phyloP scores from a whole-genome alignment of 2,329 filamentous ascomycete genomes.

The Eutypa lata region DNA sequence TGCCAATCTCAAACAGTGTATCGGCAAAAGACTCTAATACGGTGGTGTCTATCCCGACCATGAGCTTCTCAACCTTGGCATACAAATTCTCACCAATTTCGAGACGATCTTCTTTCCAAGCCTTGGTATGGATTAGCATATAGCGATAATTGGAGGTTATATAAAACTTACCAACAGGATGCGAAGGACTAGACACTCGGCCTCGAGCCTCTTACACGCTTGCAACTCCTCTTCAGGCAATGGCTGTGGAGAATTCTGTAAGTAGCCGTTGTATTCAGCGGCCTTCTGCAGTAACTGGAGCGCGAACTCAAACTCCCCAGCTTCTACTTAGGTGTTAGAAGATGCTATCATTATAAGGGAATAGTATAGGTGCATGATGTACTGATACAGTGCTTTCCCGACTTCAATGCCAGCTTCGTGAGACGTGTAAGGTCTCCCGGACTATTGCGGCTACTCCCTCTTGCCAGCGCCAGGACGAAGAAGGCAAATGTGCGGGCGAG shows the following conservation, averaged over 20 bases:
- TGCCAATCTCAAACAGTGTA: slow-evolving; percentile 70
- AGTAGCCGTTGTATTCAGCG: slow-evolving; percentile 49
- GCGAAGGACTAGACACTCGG: slow-evolving; percentile 65
- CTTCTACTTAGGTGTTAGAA: slow-evolving; percentile 34
- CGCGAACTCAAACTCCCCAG: slow-evolving; percentile 54
- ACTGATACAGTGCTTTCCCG: slow-evolving; percentile 58
- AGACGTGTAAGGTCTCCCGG: slow-evolving; percentile 50
- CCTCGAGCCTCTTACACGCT: slow-evolving; percentile 39
- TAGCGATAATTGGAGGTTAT: slow-evolving; percentile 9
- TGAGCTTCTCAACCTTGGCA: slow-evolving; percentile 48
- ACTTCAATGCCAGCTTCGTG: slow-evolving; percentile 65
- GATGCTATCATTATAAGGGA: slow-evolving; percentile 11
- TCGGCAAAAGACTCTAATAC: slow-evolving; percentile 63
- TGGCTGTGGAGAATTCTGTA: slow-evolving; percentile 29
- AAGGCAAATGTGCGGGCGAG: slow-evolving; percentile 58
- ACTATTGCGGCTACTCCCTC: slow-evolving; percentile 27
- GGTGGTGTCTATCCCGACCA: slow-evolving; percentile 38
- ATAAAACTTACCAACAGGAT: slow-evolving; percentile 57
- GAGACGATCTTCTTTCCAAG: slow-evolving; percentile 69
- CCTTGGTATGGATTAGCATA: slow-evolving; percentile 41
- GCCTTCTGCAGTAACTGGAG: slow-evolving; percentile 61
- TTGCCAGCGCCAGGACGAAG: slow-evolving; percentile 60
- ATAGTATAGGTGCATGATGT: slow-evolving; percentile 13
- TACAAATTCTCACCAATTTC: slow-evolving; percentile 81
- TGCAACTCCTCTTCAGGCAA: slow-evolving; percentile 27